Percentiles rank a stretch among this genome's conserved stretches.
Evolutionary conservation across 345 rosid species (phyloP).

Genomic region (Eucalyptus dawsonii): DNA sequence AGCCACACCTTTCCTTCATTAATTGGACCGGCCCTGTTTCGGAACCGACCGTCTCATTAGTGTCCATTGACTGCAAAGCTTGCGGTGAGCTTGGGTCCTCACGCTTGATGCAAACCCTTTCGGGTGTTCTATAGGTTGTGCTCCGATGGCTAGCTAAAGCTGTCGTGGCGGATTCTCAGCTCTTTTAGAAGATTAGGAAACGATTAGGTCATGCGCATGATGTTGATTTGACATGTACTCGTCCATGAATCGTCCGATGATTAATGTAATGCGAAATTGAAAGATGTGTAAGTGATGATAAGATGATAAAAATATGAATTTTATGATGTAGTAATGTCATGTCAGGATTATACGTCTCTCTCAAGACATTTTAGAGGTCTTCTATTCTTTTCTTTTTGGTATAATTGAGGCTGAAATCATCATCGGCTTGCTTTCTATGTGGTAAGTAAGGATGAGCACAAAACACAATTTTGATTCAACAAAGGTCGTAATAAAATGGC

Average conservation of each 20-base stretch:
- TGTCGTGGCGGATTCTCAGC: background rate
- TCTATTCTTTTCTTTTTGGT: background rate
- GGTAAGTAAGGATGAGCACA: background rate
- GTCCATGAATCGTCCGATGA: background rate
- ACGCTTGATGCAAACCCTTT: background rate
- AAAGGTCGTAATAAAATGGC: background rate
- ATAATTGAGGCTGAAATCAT: background rate
- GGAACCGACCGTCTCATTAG: background rate
- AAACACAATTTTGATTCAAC: background rate
- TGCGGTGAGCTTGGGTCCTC: background rate
- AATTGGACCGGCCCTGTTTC: background rate
- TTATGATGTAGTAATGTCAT: accelerated
- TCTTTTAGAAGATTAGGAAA: background rate
- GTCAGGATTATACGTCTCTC: background rate
- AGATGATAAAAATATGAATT: background rate
- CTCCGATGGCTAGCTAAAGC: background rate
- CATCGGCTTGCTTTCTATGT: background rate
- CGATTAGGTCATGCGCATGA: background rate
- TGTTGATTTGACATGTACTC: background rate
- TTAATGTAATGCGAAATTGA: background rate
- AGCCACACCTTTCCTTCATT: background rate
- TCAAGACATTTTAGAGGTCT: background rate
- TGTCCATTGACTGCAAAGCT: background rate
- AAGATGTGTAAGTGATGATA: background rate
- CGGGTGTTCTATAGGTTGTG: background rate